A percentile compares a stretch with the other conserved stretches of the same genome.
phyloP scores from a whole-genome alignment of 495 filamentous ascomycete genomes.

The Hypoxylon cercidicola region DNA sequence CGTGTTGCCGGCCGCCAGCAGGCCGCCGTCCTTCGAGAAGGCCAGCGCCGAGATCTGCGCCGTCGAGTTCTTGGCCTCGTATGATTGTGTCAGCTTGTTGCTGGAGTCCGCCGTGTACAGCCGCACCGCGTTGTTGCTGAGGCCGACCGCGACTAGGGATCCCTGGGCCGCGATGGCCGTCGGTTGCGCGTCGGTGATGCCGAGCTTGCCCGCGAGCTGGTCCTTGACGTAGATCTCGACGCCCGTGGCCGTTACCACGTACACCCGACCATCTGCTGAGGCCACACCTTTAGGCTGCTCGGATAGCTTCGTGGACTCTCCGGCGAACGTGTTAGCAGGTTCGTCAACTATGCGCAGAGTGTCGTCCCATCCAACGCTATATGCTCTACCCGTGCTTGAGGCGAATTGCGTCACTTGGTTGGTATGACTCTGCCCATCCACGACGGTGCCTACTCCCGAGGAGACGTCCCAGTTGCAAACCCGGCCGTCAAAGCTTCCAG shows the following conservation, averaged over 20 bases:
- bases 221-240: conserved; percentile 73
- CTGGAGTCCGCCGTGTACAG: conserved; percentile 70
- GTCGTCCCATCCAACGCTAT: conserved; percentile 96
- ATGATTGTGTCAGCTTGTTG: conserved; percentile 54
- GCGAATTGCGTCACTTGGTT: conserved; percentile 85
- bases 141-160: conserved; percentile 76
- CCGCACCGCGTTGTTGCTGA: conserved; percentile 74
- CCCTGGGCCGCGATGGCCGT: conserved; percentile 75
- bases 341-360: conserved; percentile 82
- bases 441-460: conserved; percentile 70
- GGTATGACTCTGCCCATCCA: conserved; percentile 82
- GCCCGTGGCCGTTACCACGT: conserved; percentile 73
- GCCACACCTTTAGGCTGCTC: conserved; percentile 64
- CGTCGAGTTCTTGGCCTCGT: conserved; percentile 62
- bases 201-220: conserved; percentile 59
- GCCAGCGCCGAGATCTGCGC: conserved; percentile 73
- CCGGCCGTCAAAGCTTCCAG: conserved; percentile 90
- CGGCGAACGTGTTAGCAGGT: conserved; percentile 60
- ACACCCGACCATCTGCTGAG: conserved; percentile 53
- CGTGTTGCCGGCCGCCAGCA: conserved; percentile 84
- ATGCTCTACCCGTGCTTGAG: conserved; percentile 67
- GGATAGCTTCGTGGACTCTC: conserved; percentile 56
- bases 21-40: conserved; percentile 77
- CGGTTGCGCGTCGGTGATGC: conserved; percentile 64
- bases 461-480: conserved; percentile 82